Evolutionary conservation across 352 stramenopile genomes (phyloP).

Genomic region (Phytophthora kernoviae): DNA sequence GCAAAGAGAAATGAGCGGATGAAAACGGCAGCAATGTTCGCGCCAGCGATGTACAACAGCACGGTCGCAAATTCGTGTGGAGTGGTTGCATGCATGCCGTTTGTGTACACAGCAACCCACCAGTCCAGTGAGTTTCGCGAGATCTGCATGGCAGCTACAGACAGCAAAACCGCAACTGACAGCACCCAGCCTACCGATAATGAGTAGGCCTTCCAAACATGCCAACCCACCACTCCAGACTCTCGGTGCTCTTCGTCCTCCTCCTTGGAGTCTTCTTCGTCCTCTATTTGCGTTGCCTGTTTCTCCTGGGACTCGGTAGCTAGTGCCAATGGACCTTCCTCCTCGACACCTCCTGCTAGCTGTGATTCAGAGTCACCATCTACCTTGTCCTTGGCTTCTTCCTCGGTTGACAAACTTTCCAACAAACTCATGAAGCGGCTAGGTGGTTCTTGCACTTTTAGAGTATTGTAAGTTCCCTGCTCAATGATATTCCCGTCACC

Average conservation of each 20-base stretch:
- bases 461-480: constrained; percentile 28
- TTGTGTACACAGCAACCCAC: constrained; percentile 87
- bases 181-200: constrained; percentile 53
- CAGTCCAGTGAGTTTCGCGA: constrained; percentile 81
- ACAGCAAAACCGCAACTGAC: constrained; percentile 51
- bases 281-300: constrained; percentile 1
- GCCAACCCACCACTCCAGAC: constrained; percentile 48
- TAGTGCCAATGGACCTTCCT: neutral
- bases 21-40: constrained; percentile 74
- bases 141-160: constrained; percentile 74
- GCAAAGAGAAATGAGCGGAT: constrained; percentile 88
- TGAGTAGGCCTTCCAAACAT: constrained; percentile 72
- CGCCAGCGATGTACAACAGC: constrained; percentile 64
- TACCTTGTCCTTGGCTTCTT: neutral
- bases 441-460: constrained; percentile 22
- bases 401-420: constrained; percentile 6
- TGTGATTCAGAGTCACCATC: constrained; percentile 1
- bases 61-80: constrained; percentile 56
- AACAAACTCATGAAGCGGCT: constrained; percentile 40
- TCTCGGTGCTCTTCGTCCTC: constrained; percentile 69
- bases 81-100: constrained; percentile 55
- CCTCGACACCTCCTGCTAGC: no score
- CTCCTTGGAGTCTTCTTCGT: constrained; percentile 8
- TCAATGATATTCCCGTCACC: constrained; percentile 61
- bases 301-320: neutral